A percentile compares a stretch with the other conserved stretches of the same genome.
Conservation (phyloP, 192 early-diverging fungal genomes). For the Thamnidium elegans region DNA sequence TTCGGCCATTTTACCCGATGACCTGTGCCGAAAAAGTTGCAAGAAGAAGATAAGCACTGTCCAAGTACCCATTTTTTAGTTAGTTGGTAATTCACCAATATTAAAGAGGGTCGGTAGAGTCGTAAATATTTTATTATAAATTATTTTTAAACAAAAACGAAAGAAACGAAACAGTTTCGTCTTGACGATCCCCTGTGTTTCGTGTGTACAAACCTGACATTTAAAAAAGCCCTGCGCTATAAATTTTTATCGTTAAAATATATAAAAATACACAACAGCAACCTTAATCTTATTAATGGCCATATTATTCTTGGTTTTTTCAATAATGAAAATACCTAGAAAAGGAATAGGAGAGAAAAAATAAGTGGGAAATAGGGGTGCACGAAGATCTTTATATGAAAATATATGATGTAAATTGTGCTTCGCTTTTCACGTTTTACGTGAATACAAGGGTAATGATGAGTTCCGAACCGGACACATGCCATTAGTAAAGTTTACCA, state of each 20-base stretch:
- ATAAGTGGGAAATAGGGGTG: no score
- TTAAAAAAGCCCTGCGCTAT: no score
- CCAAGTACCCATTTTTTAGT: conserved; percentile 6
- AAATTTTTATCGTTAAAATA: background rate
- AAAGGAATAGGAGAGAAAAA: no score
- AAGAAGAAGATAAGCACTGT: conserved; percentile 9
- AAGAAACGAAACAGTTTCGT: background rate
- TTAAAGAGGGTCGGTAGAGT: conserved; percentile 18
- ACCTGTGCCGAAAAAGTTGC: conserved; percentile 18
- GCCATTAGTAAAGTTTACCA: no score
- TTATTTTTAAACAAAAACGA: background rate
- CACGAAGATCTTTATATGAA: no score
- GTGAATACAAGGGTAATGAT: no score
- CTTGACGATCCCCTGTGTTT: background rate
- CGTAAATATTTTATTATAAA: background rate
- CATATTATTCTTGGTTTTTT: no score
- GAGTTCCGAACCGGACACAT: no score
- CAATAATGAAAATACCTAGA: no score
- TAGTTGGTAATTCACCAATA: background rate
- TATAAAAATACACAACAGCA: background rate
- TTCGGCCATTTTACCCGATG: background rate
- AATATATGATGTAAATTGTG: no score
- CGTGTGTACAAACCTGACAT: background rate
- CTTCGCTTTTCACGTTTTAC: no score
- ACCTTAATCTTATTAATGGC: background rate